These are phyloP conservation scores for Volvox africanus DNA, from an alignment of 139 green algal genomes.

Conservation along the genomic window DNA sequence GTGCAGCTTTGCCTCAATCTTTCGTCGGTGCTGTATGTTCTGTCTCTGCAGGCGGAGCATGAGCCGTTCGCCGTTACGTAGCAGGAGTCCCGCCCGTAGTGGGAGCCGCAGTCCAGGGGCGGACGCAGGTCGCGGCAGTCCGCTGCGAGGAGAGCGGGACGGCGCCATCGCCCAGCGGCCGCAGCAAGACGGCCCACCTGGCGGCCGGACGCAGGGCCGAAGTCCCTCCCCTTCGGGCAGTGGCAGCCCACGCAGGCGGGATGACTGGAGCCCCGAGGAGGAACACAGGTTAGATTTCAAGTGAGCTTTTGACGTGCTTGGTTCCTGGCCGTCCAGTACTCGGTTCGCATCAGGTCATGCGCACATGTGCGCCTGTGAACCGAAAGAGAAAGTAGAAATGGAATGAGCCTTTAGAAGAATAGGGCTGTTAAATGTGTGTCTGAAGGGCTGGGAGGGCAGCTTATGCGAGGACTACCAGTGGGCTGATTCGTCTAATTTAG, in stretches of 20 bases:
- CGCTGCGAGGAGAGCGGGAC: not conserved
- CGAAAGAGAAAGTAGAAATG: no score
- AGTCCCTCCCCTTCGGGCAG: conserved; percentile 15
- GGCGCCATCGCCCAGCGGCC: not conserved
- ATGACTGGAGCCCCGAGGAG: not conserved
- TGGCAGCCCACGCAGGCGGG: conserved; percentile 20
- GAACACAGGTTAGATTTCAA: not conserved
- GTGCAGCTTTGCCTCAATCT: no score
- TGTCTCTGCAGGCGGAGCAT: not conserved
- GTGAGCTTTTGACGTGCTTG: no score
- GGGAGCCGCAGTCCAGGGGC: conserved; percentile 2
- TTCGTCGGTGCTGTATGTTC: not conserved
- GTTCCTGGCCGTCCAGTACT: no score
- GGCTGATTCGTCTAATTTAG: no score
- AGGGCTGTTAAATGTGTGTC: no score
- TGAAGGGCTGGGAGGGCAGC: no score
- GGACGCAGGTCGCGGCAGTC: not conserved
- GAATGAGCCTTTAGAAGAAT: no score
- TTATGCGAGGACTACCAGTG: no score
- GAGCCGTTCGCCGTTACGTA: conserved; percentile 20
- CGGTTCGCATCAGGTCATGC: no score
- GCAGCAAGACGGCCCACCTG: not conserved
- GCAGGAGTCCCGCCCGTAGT: not conserved
- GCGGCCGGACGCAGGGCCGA: not conserved
- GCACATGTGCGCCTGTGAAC: no score